Evolutionary conservation across 2,329 filamentous ascomycete genomes (phyloP).

Genomic region (Colletotrichum horii): DNA sequence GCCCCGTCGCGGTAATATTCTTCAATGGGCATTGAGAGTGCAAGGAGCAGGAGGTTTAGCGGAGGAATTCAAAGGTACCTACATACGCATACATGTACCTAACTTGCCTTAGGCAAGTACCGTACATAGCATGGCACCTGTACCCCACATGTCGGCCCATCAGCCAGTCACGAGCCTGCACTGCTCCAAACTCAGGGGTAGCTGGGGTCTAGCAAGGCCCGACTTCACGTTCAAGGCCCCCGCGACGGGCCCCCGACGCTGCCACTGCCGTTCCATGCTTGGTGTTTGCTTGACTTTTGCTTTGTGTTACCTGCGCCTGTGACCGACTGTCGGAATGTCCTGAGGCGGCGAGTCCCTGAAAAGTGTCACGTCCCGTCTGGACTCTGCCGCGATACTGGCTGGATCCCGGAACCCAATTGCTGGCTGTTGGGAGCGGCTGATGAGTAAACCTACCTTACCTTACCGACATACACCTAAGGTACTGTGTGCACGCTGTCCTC

Average conservation of each 20-base stretch:
- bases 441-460: too few relatives aligned
- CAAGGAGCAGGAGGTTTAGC: not conserved
- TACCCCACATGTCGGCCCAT: not conserved
- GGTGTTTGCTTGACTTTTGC: not conserved
- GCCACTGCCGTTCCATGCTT: not conserved
- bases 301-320: not conserved
- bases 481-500: not conserved
- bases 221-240: not conserved
- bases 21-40: not conserved
- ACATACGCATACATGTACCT: not conserved
- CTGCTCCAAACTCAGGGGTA: constrained; percentile 7
- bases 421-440: not conserved
- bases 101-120: not conserved
- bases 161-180: not conserved
- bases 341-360: not conserved
- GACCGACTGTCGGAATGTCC: not conserved
- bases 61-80: not conserved
- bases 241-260: not conserved
- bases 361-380: not conserved
- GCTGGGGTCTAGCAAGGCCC: constrained; percentile 11
- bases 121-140: not conserved
- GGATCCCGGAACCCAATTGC: not conserved
- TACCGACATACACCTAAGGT: too few relatives aligned
- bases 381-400: not conserved
- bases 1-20: not conserved